Evolutionary conservation across 78 protist species (phyloP).

Genomic region (Polysphondylium violaceum): DNA sequence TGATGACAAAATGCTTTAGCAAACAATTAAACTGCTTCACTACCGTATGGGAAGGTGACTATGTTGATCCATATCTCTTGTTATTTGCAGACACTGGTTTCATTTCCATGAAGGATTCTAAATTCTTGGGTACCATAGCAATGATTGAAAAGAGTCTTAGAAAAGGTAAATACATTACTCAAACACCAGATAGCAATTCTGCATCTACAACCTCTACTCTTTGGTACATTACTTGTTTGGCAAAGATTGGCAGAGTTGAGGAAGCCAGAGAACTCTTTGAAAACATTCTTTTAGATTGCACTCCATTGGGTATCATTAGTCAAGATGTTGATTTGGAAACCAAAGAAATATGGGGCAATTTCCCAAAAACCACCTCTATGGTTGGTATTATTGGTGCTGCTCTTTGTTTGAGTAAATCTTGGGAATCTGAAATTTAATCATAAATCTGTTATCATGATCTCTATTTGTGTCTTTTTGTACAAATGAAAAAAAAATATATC

Average conservation of each 20-base stretch:
- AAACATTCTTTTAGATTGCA: conserved; percentile 62
- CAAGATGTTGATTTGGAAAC: conserved; percentile 71
- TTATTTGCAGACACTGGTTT: conserved; percentile 68
- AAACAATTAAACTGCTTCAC: conserved; percentile 32
- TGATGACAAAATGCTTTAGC: conserved; percentile 39
- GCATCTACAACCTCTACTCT: conserved; percentile 44
- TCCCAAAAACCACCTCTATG: conserved; percentile 83
- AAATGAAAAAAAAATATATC: no score
- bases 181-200: conserved; percentile 1
- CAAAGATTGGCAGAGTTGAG: conserved; percentile 64
- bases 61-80: conserved; percentile 73
- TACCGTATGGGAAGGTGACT: conserved; percentile 60
- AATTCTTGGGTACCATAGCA: conserved; percentile 43
- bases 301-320: conserved; percentile 67
- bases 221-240: conserved; percentile 25
- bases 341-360: conserved; percentile 85
- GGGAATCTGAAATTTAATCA: conserved; percentile 78
- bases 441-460: no score
- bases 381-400: conserved; percentile 75
- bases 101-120: conserved; percentile 13
- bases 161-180: conserved; percentile 29
- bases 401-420: conserved; percentile 50
- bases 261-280: conserved; percentile 86
- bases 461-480: no score
- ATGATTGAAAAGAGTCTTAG: conserved; percentile 38